Evolutionary conservation across 805 yeast genomes (phyloP).

Genomic region (Starmerella lactis-condensi): DNA sequence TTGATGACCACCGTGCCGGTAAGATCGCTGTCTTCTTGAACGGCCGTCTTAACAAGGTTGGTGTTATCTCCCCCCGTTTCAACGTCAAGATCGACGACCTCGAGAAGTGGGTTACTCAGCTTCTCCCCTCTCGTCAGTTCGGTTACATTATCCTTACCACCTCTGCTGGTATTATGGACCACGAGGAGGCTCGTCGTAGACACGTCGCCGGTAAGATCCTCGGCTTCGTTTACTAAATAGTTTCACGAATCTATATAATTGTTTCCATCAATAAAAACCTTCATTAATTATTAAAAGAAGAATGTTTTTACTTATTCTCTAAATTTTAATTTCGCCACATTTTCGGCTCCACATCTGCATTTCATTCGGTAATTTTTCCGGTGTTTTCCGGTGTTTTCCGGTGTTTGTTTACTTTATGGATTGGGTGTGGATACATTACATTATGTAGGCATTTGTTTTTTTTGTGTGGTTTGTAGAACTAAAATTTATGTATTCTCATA

Average conservation of each 20-base stretch:
- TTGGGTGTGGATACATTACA: too few relatives aligned
- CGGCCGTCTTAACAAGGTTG: slow-evolving; percentile 98
- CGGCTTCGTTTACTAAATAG: slow-evolving; percentile 83
- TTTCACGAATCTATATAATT: slow-evolving; percentile 1
- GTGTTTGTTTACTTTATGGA: too few relatives aligned
- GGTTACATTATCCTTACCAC: slow-evolving; percentile 96
- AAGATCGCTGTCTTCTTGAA: slow-evolving; percentile 89
- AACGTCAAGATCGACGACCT: slow-evolving; percentile 88
- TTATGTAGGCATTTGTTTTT: too few relatives aligned
- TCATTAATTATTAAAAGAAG: too few relatives aligned
- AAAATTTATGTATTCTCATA: too few relatives aligned
- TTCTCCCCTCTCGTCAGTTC: slow-evolving; percentile 97
- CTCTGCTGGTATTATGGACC: slow-evolving; percentile 99
- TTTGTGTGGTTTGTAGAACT: too few relatives aligned
- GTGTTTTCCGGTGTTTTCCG: too few relatives aligned
- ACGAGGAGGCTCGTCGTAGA: slow-evolving; percentile 99
- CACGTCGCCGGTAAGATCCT: slow-evolving; percentile 98
- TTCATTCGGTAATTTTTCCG: too few relatives aligned
- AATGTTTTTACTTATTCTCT: too few relatives aligned
- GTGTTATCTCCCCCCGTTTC: slow-evolving; percentile 97
- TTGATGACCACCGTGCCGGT: slow-evolving; percentile 98
- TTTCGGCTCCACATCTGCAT: too few relatives aligned
- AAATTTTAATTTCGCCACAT: too few relatives aligned
- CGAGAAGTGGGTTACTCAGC: slow-evolving; percentile 97
- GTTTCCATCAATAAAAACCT: slow-evolving; percentile 1